phyloP scores from a whole-genome alignment of 371 early-diverging fungal species.

The Lichtheimia ramosa region DNA sequence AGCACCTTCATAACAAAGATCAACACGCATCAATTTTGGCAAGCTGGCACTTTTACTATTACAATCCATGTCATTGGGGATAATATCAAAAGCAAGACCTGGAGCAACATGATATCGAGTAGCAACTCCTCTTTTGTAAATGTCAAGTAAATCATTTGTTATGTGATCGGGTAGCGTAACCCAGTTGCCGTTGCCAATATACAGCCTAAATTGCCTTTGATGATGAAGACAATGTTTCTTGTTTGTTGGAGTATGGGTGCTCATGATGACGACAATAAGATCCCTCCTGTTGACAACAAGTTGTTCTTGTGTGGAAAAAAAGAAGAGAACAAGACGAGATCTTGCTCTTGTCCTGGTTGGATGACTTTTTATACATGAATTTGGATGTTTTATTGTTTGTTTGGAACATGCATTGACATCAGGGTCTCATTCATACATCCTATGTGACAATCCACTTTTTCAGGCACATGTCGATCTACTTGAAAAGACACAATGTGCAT shows the following conservation, averaged over 20 bases:
- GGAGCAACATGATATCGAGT: conserved; percentile 30
- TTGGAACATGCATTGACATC: no score
- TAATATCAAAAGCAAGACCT: conserved; percentile 33
- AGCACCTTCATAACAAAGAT: conserved; percentile 23
- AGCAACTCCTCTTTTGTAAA: conserved; percentile 30
- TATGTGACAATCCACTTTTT: no score
- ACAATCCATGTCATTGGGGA: conserved; percentile 45
- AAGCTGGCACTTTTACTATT: conserved; percentile 40
- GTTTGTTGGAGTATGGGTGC: neutral
- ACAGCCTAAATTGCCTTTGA: conserved; percentile 22
- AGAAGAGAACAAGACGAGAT: neutral
- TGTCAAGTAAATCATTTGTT: conserved; percentile 31
- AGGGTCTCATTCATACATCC: no score
- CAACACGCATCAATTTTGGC: conserved; percentile 41
- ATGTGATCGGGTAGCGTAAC: conserved; percentile 26
- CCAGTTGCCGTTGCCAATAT: conserved; percentile 48
- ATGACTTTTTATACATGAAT: no score
- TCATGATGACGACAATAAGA: neutral
- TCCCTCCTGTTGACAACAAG: neutral
- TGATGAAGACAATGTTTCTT: neutral
- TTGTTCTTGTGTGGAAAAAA: neutral
- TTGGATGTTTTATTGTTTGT: no score
- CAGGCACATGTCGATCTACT: no score
- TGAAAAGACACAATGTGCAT: neutral
- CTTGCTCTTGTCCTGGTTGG: neutral